A percentile compares a stretch with the other conserved stretches of the same genome.
Evolutionary conservation across 2,329 filamentous ascomycete species (phyloP).

Genomic region (Cercospora brassicicola): DNA sequence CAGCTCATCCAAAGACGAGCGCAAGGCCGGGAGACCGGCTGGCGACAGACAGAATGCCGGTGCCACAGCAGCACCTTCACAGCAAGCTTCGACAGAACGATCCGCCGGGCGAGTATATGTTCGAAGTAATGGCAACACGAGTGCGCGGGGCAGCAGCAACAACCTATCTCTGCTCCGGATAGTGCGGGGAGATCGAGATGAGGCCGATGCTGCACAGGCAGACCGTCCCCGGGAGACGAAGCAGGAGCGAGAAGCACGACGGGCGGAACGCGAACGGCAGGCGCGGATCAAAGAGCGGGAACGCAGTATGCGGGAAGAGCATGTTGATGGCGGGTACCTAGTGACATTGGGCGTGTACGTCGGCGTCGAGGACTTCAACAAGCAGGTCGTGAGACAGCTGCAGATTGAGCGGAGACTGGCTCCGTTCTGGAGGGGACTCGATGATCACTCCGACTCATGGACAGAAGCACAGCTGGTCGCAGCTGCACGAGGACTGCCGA

Average conservation of each 20-base stretch:
- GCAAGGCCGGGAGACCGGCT: slow-evolving; percentile 40
- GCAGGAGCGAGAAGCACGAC: slow-evolving; percentile 84
- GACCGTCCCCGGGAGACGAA: slow-evolving; percentile 78
- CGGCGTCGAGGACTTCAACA: slow-evolving; percentile 89
- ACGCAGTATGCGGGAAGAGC: slow-evolving; percentile 84
- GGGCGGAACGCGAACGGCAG: slow-evolving; percentile 75
- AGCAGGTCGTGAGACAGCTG: slow-evolving; percentile 79
- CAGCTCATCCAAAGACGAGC: slow-evolving; percentile 51
- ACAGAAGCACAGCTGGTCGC: slow-evolving; percentile 94
- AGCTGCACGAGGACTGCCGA: slow-evolving; percentile 76
- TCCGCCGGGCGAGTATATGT: slow-evolving; percentile 44
- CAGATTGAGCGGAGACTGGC: slow-evolving; percentile 94
- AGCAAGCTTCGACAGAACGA: slow-evolving; percentile 29
- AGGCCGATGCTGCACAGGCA: slow-evolving; percentile 44
- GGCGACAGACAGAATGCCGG: slow-evolving; percentile 39
- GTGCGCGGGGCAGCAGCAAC: slow-evolving; percentile 53
- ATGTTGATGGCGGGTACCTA: slow-evolving; percentile 89
- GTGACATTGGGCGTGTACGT: slow-evolving; percentile 95
- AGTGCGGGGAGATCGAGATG: slow-evolving; percentile 49
- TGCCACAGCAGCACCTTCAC: slow-evolving; percentile 27
- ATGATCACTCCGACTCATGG: slow-evolving; percentile 87
- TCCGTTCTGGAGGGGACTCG: slow-evolving; percentile 91
- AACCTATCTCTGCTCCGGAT: slow-evolving; percentile 61
- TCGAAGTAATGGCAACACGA: slow-evolving; percentile 45
- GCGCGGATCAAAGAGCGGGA: slow-evolving; percentile 80